Conservation (phyloP, 768 basidiomycete genomes). For the Rhodotorula diobovata region DNA sequence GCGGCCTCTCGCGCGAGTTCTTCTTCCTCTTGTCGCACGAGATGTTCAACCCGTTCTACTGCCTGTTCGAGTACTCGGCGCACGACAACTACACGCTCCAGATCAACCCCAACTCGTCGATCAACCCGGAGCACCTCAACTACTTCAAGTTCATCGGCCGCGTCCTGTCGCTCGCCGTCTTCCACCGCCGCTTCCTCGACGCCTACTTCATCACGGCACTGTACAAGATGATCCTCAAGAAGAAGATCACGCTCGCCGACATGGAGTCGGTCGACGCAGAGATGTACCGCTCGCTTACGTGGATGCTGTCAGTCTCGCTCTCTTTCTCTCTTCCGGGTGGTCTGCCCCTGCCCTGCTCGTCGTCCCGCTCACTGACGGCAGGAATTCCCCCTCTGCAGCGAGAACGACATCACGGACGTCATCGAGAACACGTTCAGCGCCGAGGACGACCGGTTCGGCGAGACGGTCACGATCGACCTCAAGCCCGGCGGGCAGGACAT, state of each 20-base stretch:
- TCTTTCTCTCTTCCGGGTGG: not conserved
- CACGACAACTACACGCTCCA: slow-evolving; percentile 99
- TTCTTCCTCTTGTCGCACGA: slow-evolving; percentile 99
- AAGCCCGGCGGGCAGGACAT: slow-evolving; percentile 80
- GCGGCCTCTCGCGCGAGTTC: slow-evolving; percentile 96
- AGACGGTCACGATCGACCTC: slow-evolving; percentile 93
- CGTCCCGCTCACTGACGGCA: not conserved
- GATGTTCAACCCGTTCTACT: slow-evolving; percentile 99
- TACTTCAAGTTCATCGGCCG: slow-evolving; percentile 99
- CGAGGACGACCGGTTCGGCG: slow-evolving; percentile 94
- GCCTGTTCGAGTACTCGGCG: slow-evolving; percentile 98
- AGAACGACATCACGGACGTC: slow-evolving; percentile 76
- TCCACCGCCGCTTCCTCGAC: slow-evolving; percentile 97
- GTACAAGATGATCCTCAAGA: slow-evolving; percentile 99
- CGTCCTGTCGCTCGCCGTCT: slow-evolving; percentile 89
- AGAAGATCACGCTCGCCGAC: slow-evolving; percentile 90
- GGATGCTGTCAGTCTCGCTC: slow-evolving; percentile 80
- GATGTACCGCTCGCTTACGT: slow-evolving; percentile 86
- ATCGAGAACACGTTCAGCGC: slow-evolving; percentile 98
- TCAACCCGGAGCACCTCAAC: slow-evolving; percentile 98
- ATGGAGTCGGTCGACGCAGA: slow-evolving; percentile 96
- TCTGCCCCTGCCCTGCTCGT: not conserved
- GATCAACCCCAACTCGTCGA: slow-evolving; percentile 79
- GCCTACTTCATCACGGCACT: slow-evolving; percentile 99
- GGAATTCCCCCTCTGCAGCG: slow-evolving; percentile 31